Evolutionary conservation across 768 basidiomycete species (phyloP), one percentile per base, ranked within the genome.

Genomic region (Tylopilus intermedius): DNA sequence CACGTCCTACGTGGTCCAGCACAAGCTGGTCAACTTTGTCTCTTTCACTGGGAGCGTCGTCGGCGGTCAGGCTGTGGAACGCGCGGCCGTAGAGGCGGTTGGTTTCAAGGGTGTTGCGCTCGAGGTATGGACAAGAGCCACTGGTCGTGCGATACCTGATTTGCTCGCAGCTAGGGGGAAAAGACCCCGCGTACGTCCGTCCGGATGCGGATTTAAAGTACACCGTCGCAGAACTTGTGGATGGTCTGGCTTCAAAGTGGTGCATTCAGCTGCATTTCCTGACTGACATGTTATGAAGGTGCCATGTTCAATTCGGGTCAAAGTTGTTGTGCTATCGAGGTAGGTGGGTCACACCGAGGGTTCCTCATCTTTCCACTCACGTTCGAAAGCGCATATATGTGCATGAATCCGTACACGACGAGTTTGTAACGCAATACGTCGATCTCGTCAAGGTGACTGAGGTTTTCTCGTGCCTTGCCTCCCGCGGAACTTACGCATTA

Each of bases 301-400:
- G 86, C 92, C 4, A 85, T 94, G 72, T 99, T 93, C 77, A 98
- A 98, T 70, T 94, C 94, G 14, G 96, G 96, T 2, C 96, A 99
- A 71, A 94, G 92, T 58, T 98, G 95, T 69, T 97, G 95, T 64
- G 83, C 88, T 0, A 75, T 98, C 54, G 96, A 99, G 76, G 89
- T 88, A 55, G 14, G 73, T 62, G 5, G 33, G 30, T 39, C 22
- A 26, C 39, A 32, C n/a, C 32, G 14, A 21, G 21, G 26, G 14
- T 15, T 26, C 29, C 33, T 47, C 26, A 35, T 15, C 5, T 8
- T 30, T 39, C 18, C 10, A 14, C 15, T 44, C n/a, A 45, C 24
- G 6, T 26, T 15, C 41, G 15, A 33, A 37, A 92, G 87, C 81
- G 95, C 15, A 92, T 99, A 39, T 98, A 98, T 67, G 95, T 97